Evolutionary conservation across 805 yeast genomes (phyloP).

Genomic region (Candida peoriensis): DNA sequence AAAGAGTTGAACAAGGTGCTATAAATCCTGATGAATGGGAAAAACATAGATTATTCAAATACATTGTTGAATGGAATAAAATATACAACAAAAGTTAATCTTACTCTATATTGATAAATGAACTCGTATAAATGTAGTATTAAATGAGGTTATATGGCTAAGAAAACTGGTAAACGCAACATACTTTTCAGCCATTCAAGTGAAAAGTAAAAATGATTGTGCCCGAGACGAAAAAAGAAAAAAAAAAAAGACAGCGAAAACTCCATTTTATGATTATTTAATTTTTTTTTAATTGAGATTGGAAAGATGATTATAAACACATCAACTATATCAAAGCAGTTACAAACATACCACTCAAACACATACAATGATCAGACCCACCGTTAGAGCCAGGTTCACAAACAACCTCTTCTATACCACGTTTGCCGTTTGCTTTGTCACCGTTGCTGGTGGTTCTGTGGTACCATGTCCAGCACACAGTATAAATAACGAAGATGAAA

Average conservation of each 20-base stretch:
- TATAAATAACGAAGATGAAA: conserved; percentile 35
- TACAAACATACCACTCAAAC: neutral
- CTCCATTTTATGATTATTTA: too few species aligned
- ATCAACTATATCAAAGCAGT: neutral
- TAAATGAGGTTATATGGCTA: too few species aligned
- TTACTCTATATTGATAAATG: neutral
- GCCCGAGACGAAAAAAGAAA: too few species aligned
- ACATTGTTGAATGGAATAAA: conserved; percentile 29
- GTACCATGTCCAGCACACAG: conserved; percentile 41
- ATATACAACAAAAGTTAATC: conserved; percentile 18
- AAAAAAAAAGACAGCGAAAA: too few species aligned
- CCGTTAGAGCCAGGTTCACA: conserved; percentile 47
- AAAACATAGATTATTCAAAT: conserved; percentile 20
- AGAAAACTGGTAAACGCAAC: too few species aligned
- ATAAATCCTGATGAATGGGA: conserved; percentile 14
- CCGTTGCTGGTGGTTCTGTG: conserved; percentile 37
- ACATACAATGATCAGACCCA: conserved; percentile 38
- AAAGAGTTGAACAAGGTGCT: conserved; percentile 24
- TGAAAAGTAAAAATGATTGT: too few species aligned
- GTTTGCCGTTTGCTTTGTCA: conserved; percentile 52
- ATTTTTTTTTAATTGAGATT: too few species aligned
- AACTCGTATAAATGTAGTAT: neutral
- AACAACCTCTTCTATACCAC: conserved; percentile 53
- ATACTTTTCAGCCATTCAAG: neutral
- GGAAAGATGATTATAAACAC: neutral